Percentiles rank a stretch among this genome's conserved stretches.
Conservation (phyloP, 805 yeast genomes). For the Kluyveromyces dobzhanskii region DNA sequence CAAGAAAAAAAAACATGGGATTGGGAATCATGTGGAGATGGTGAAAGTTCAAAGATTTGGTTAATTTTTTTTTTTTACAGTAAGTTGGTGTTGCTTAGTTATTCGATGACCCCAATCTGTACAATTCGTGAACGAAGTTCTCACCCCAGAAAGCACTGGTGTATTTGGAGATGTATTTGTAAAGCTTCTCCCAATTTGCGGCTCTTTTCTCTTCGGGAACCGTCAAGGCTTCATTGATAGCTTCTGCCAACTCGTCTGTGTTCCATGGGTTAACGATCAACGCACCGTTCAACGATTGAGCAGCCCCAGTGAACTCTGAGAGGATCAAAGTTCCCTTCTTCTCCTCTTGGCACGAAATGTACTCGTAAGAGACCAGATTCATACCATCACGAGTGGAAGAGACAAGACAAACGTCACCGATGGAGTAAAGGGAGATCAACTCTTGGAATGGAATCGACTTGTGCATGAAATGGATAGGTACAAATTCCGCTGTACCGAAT, state of each 20-base stretch:
- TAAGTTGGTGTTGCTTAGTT: too few relatives aligned
- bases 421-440: constrained; percentile 75
- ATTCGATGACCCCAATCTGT: constrained; percentile 29
- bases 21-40: too few relatives aligned
- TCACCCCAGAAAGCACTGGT: constrained; percentile 98
- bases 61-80: too few relatives aligned
- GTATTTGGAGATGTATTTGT: constrained; percentile 82
- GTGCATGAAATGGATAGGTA: constrained; percentile 95
- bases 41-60: too few relatives aligned
- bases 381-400: constrained; percentile 96
- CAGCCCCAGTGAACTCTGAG: constrained; percentile 99
- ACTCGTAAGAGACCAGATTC: constrained; percentile 94
- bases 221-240: constrained; percentile 80
- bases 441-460: constrained; percentile 86
- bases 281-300: constrained; percentile 93
- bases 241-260: constrained; percentile 82
- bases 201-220: constrained; percentile 72
- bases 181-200: constrained; percentile 74
- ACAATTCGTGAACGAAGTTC: constrained; percentile 82
- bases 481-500: constrained; percentile 95
- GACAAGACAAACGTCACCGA: constrained; percentile 86
- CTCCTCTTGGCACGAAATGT: constrained; percentile 88
- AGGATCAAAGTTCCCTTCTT: constrained; percentile 80
- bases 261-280: constrained; percentile 97
- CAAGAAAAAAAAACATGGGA: too few relatives aligned